These are phyloP conservation scores for Rhodotorula babjevae DNA, from an alignment of 768 basidiomycete genomes.

Conservation along the genomic window DNA sequence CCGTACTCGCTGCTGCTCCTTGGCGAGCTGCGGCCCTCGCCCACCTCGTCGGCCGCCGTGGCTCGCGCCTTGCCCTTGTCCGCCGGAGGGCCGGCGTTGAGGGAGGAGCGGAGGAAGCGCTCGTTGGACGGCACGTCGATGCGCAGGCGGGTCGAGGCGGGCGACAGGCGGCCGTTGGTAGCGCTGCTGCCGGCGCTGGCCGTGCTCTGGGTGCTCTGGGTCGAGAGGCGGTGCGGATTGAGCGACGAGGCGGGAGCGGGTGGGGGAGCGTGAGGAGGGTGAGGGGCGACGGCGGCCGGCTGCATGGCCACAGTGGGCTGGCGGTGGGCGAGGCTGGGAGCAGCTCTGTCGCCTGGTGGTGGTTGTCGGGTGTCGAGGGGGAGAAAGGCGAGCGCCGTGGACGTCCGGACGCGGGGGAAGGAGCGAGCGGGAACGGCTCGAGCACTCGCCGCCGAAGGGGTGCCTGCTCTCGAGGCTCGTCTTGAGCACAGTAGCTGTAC, in stretches of 20 bases:
- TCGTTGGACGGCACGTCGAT: conserved; percentile 1
- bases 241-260: background rate
- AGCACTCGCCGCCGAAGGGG: background rate
- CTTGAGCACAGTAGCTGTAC: too few relatives aligned
- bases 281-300: too few relatives aligned
- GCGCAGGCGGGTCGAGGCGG: background rate
- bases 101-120: background rate
- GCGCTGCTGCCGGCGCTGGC: background rate
- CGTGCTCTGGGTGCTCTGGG: background rate
- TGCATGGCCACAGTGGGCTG: background rate
- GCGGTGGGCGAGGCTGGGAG: too few relatives aligned
- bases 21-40: background rate
- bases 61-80: too few relatives aligned
- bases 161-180: conserved; percentile 1
- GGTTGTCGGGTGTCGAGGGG: background rate
- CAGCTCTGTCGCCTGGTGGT: too few relatives aligned
- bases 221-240: background rate
- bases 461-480: too few relatives aligned
- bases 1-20: background rate
- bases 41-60: too few relatives aligned
- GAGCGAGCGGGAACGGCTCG: too few relatives aligned
- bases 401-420: too few relatives aligned
- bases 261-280: background rate
- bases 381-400: background rate
- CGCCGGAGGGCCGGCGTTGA: too few relatives aligned